Percentiles rank a stretch among this genome's conserved stretches.
These are phyloP conservation scores for Pholiota microspora DNA, from an alignment of 768 basidiomycete species.

Conservation along the genomic window DNA sequence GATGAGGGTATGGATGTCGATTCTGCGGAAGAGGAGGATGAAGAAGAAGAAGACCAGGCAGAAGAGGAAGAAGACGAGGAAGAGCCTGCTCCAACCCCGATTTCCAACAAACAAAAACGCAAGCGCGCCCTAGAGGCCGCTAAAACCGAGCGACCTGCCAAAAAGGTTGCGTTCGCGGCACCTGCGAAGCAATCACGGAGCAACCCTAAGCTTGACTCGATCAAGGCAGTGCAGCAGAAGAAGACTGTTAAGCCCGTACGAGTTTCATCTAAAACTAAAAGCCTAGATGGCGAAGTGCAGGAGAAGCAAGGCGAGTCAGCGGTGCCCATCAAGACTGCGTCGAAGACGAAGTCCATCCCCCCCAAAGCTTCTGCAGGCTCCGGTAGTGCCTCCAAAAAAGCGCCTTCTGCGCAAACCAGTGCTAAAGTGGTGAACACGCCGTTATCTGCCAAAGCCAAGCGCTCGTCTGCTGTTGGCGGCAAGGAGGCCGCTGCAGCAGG, in stretches of 20 bases:
- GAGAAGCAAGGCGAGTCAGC: conserved; percentile 7
- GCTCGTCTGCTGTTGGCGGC: conserved; percentile 9
- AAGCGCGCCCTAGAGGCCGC: conserved; percentile 34
- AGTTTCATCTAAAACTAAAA: conserved; percentile 3
- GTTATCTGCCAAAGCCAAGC: conserved; percentile 22
- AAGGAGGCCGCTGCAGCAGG: conserved; percentile 11
- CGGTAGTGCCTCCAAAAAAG: conserved; percentile 1
- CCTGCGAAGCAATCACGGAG: conserved; percentile 14
- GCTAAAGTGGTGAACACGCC: conserved; percentile 35
- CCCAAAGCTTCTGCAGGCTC: neutral
- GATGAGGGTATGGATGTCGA: conserved; percentile 34
- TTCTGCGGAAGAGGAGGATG: conserved; percentile 37
- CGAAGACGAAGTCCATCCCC: conserved; percentile 10
- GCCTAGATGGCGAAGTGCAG: conserved; percentile 1
- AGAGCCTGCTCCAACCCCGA: conserved; percentile 24
- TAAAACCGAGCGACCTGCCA: conserved; percentile 30
- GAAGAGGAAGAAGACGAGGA: conserved; percentile 41
- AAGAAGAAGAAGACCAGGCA: conserved; percentile 31
- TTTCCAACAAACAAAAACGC: conserved; percentile 44
- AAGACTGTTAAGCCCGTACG: conserved; percentile 25
- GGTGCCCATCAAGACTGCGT: conserved; percentile 2
- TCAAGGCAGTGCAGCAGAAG: conserved; percentile 13
- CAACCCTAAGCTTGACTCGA: conserved; percentile 10
- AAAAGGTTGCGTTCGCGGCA: conserved; percentile 54
- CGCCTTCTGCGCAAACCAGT: conserved; percentile 12